phyloP scores from a whole-genome alignment of 2,329 filamentous ascomycete genomes.

The Mycosphaerella sp. region DNA sequence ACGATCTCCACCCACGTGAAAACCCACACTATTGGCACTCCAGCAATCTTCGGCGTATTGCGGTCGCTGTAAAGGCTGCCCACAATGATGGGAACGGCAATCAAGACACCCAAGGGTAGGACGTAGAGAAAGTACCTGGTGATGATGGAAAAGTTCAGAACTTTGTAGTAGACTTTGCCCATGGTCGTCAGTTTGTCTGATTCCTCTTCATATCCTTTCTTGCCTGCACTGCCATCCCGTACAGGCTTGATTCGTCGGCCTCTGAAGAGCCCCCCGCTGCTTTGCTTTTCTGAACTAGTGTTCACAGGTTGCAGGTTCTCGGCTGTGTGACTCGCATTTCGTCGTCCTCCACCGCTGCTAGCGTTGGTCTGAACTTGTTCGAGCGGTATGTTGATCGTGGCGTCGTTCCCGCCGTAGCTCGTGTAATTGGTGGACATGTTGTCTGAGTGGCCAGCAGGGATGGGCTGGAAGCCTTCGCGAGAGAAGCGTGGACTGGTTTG shows the following conservation, averaged over 20 bases:
- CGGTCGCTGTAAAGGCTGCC: constrained; percentile 44
- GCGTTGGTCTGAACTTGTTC: constrained; percentile 47
- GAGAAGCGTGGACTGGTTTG: constrained; percentile 26
- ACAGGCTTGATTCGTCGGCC: constrained; percentile 33
- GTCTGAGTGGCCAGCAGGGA: constrained; percentile 19
- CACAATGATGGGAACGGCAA: constrained; percentile 59
- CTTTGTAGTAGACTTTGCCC: constrained; percentile 55
- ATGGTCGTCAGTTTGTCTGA: constrained; percentile 54
- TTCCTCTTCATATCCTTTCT: constrained; percentile 39
- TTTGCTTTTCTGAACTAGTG: constrained; percentile 32
- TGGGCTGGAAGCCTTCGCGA: constrained; percentile 28
- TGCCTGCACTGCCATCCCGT: constrained; percentile 21
- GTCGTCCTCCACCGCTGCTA: constrained; percentile 38
- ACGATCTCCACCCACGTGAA: constrained; percentile 61
- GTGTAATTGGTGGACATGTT: constrained; percentile 42
- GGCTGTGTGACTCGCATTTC: constrained; percentile 37
- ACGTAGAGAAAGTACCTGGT: constrained; percentile 61
- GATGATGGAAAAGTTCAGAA: constrained; percentile 57
- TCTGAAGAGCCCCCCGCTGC: constrained; percentile 36
- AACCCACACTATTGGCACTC: constrained; percentile 54
- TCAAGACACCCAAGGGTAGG: constrained; percentile 50
- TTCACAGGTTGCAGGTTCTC: constrained; percentile 26
- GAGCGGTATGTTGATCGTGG: constrained; percentile 57
- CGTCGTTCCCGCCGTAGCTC: constrained; percentile 50
- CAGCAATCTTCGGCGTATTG: constrained; percentile 45